Base-by-base conservation (phyloP, 2,329 filamentous ascomycete species). In the Fusarium sp. region DNA sequence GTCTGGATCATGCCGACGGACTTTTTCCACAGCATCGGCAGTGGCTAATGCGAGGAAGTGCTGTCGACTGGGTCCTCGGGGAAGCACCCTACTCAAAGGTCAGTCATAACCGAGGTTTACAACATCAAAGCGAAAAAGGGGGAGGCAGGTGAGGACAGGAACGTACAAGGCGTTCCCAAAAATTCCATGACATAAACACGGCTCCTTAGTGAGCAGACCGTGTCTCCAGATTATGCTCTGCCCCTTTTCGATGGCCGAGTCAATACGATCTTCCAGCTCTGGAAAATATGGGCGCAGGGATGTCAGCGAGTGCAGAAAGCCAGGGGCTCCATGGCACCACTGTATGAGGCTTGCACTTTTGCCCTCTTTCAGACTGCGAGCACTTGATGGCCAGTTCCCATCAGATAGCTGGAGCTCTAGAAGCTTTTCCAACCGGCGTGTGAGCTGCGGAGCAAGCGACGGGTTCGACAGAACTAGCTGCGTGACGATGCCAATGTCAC, bases 401-500 rank as follows among this genome's bases (percentile, higher is more conserved):
- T 81, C 83, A 4, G 81, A 76, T 48, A 79, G 80, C 69, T 92
- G 88, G 60, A 84, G 78, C 32, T 80, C 80, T 4, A 92, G 76
- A 10, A 91, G 70, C 9, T 79, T 78, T 1, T 78, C 77, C 5
- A 91, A 70, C 17, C 83, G 78, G 4, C 75, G 74, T 59, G 84
- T 79, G 4, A 91, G 74, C 42, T 79, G 78, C 2, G 79, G 72
- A 1, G 87, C 85, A 60, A 83, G 79, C 6, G 76, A 73, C 1
- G 85, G 82, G 51, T 82, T 80, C 3, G 86, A 85, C 19, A 84
- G 76, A 2, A 90, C 80, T 13, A 91, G 76, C 72, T 92, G 89
- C n/a, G 84, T 87, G 52, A 92, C 80, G 71, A 90, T 90, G 5
- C 89, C 87, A 23, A 91, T 84, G 11, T 84, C 81, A 8, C 89